These are phyloP conservation scores for Fusarium sp. DNA, from an alignment of 2,329 filamentous ascomycete genomes.

Conservation along the genomic window DNA sequence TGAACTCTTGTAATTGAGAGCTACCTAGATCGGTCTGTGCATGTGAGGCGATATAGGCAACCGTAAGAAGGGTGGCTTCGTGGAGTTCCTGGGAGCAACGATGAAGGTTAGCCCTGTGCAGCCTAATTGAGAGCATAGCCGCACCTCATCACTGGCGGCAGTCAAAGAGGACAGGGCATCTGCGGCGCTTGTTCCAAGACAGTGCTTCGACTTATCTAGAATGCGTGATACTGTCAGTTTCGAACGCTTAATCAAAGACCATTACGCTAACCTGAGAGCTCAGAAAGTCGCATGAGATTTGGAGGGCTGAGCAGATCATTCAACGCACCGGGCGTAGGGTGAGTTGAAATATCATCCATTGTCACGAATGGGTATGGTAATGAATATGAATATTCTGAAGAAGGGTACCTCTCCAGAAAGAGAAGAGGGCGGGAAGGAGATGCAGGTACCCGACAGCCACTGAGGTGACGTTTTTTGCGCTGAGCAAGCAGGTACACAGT, in stretches of 20 bases:
- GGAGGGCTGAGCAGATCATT: constrained; percentile 21
- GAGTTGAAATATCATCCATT: constrained; percentile 1
- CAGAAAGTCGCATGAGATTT: constrained; percentile 21
- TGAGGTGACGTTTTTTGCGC: background rate
- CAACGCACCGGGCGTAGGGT: background rate
- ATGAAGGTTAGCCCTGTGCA: constrained; percentile 10
- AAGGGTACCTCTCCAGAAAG: background rate
- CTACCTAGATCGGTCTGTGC: background rate
- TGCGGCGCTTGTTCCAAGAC: background rate
- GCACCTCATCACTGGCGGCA: background rate
- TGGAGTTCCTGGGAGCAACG: constrained; percentile 11
- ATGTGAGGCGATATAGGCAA: background rate
- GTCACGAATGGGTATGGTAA: too few relatives aligned
- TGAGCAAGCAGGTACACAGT: background rate
- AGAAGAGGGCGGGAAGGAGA: background rate
- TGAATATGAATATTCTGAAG: background rate
- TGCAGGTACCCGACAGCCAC: background rate
- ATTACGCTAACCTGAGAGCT: constrained; percentile 20
- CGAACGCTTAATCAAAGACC: background rate
- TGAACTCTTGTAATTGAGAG: background rate
- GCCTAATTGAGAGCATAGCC: background rate
- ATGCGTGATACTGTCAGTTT: background rate
- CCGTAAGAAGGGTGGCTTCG: constrained; percentile 4
- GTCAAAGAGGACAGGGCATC: background rate
- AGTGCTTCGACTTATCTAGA: background rate